Base-by-base conservation (phyloP, 257 asterid genomes). In the Penstemon eatonii region DNA sequence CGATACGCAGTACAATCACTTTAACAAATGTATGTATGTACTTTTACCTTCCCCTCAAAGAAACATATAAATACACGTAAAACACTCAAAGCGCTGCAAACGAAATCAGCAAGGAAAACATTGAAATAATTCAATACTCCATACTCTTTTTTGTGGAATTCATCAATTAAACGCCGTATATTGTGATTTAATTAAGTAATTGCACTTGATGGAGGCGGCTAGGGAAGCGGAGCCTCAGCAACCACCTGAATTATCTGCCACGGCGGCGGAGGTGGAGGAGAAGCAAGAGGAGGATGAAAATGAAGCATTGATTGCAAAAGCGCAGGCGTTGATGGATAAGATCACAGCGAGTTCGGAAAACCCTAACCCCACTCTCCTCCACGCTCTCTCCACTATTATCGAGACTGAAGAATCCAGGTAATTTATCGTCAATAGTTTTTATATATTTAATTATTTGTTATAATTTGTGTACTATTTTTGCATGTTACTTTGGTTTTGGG, bases 391-490 rank as follows among this genome's bases (percentile, higher is more conserved):
- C 70, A 86, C 96, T 70, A 79, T 94, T 69, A 78, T 94, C 9
- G 99, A 94, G 75, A 65, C 91, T 41, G 82, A 94, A 68, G 99
- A 91, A 76, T 75, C 90, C 68, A 91, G 97, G 99, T 94, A 73
- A 38, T 12, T 42, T 65, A 75, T 25, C 33, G 40, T 39, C 6
- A 25, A 25, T 25, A 25, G 2, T 25, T 25, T 25, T 25, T 25
- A 25, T 39, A 5, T 59, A 9, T 12, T 25, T 56, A 57, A 4
- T 36, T 57, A 57, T 8, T 57, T 58, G 63, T 25, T 25, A 25
- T 25, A 25, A 25, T n/a, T 58, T 58, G 25, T 9, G 33, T 25
- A 25, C 33, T 25, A 25, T 25, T 25, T 25, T 25, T 25, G 33
- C 33, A 25, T 25, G 33, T 25, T 25, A 25, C 33, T 25, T 25